Evolutionary conservation across 495 filamentous ascomycete genomes (phyloP), one percentile per base, ranked within the genome.

Genomic region (Trichoderma reesei): DNA sequence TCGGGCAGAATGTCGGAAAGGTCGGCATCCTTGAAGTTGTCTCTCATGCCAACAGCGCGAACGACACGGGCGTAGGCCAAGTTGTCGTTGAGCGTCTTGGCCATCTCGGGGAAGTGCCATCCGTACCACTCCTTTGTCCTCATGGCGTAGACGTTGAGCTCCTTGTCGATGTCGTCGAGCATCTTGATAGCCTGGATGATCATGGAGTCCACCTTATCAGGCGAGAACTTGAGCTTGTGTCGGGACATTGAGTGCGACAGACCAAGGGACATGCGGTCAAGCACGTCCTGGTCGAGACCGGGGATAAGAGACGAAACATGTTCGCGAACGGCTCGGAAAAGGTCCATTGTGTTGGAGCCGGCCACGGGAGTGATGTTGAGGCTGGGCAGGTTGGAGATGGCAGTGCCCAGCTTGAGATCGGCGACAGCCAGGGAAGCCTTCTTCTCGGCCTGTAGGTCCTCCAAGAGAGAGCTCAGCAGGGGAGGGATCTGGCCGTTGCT

Each of bases 111-210:
- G 80, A 98, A 99, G 78, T 98, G 95, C 94, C 94, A 99, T 64
- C 94, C 94, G 70, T 99, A 99, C 94, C 94, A 99, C 76, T 99
- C 94, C 85, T 96, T 97, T 61, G 97, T 92, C 72, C 94, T 82
- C 94, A 99, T 99, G 68, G 94, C 95, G 71, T 96, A 97, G 67
- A 87, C 93, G 78, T 99, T 99, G 60, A 99, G 79, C 75, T 99
- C 95, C 82, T 99, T 99, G 80, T 99, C 94, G 46, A 98, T 78
- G 68, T 98, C 94, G 74, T 99, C 94, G 31, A 99, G 81, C 59
- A 96, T 86, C 34, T 87, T 86, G 69, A 98, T 96, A 64, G 94
- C 91, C 77, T 98, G 94, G 44, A 99, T 90, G 68, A 99, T 96
- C 94, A 99, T 99, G 62, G 92, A 92, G 70, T 99, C 94, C 64